Evolutionary conservation across 352 stramenopile species (phyloP), one percentile per base, ranked within the genome.

Genomic region (Phytophthora crassamura): DNA sequence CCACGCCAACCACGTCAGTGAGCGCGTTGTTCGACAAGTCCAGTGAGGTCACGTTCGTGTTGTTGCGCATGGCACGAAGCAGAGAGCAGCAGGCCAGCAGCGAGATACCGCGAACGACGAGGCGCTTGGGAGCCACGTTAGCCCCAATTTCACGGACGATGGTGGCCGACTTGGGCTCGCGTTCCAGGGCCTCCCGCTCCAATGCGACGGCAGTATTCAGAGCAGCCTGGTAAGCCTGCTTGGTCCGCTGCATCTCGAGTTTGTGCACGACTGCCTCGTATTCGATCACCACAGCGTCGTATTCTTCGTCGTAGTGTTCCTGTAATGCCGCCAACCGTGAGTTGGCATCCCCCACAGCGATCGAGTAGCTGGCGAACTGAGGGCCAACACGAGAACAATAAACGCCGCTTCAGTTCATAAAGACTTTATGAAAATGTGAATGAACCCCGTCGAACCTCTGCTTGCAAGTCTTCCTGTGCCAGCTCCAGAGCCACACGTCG

Each of bases 11-110:
- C 6, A 66, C 46, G 36, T 90, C 84, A 7, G 58, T 70, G 10
- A 92, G 74, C 2, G 52, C 34, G 59, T 90, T 90, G 64, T 86
- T 86, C 4, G 75, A 80, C 10, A 92, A 32, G n/a, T 92, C 84
- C 25, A 92, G 57, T 2, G 72, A 78, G 15, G 64, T 39, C 8
- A 92, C 81, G 42, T 76, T 89, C 3, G 69, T 76, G 57, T 92
- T 90, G 42, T 50, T 56, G 14, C 72, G 77, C 77, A 92, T 86
- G 10, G 76, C 76, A 5, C 81, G 80, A 9, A 90, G 48, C 14
- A 90, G 46, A 0, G 80, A 79, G 38, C 84, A 87, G 50, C 81
- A 90, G 6, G 70, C 66, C 7, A 89, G 33, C n/a, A 63, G 69
- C 4, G 80, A 84, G 38, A 90, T 66, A 7, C 61, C 59, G 18